A percentile compares a stretch with the other conserved stretches of the same genome.
phyloP scores from a whole-genome alignment of 495 filamentous ascomycete species.

The Lasiosphaeria hispida region DNA sequence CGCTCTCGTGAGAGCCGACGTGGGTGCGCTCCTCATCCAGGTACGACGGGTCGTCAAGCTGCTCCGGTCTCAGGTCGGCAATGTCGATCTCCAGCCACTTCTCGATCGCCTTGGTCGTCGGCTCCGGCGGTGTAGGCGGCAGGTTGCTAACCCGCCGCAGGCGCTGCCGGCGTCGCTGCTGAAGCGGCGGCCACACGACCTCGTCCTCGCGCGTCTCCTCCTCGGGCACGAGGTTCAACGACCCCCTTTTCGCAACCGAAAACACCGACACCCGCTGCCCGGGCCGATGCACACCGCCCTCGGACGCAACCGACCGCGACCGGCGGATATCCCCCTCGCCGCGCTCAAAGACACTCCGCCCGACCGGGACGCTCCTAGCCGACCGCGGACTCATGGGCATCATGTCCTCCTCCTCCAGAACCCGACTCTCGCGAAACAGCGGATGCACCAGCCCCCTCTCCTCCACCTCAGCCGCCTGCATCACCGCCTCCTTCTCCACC shows the following conservation, averaged over 20 bases:
- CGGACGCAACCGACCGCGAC: constrained; percentile 2
- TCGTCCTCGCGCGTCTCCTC: neutral
- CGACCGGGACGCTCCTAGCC: constrained; percentile 7
- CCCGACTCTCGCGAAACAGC: constrained; percentile 17
- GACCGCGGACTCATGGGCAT: constrained; percentile 6
- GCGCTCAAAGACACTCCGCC: neutral
- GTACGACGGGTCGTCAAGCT: neutral
- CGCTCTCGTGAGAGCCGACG: constrained; percentile 3
- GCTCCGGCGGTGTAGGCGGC: constrained; percentile 4
- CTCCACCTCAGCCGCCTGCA: constrained; percentile 18
- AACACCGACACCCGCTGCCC: constrained; percentile 1
- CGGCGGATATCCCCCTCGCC: constrained; percentile 2
- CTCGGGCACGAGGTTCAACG: constrained; percentile 4
- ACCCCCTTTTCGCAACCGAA: constrained; percentile 5
- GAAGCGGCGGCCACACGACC: neutral
- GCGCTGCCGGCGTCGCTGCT: neutral
- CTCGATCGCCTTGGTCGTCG: constrained; percentile 10
- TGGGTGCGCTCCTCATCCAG: constrained; percentile 8
- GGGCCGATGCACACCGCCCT: neutral
- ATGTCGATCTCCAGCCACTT: constrained; percentile 17
- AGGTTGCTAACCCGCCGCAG: neutral
- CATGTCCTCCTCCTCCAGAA: neutral
- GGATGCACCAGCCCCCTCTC: constrained; percentile 24
- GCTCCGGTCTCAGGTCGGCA: neutral
- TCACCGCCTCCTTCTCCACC: constrained; percentile 15